A percentile compares a stretch with the other conserved stretches of the same genome.
Evolutionary conservation across 2,329 filamentous ascomycete genomes (phyloP).

Genomic region (Scedosporium minutisporum): DNA sequence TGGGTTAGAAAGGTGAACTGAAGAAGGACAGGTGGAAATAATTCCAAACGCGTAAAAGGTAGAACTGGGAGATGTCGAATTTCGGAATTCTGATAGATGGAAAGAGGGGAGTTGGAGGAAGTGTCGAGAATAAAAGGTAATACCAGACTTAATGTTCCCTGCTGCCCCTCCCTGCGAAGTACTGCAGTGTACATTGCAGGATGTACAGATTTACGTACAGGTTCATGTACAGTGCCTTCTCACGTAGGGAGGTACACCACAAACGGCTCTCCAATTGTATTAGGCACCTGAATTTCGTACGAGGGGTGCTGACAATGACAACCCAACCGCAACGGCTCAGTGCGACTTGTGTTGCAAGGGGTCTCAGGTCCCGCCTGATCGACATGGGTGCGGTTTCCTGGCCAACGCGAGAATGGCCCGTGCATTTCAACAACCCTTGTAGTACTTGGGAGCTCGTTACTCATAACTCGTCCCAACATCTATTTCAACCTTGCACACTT

Average conservation of each 20-base stretch:
- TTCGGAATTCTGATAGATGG: neutral
- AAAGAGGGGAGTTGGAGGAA: constrained; percentile 6
- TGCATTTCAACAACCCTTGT: neutral
- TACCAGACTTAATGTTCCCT: neutral
- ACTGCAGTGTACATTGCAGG: neutral
- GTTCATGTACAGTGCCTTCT: neutral
- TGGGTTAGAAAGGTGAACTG: constrained; percentile 14
- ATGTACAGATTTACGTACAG: neutral
- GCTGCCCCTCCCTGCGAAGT: neutral
- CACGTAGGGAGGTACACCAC: neutral
- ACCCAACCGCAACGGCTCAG: neutral
- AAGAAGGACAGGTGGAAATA: constrained; percentile 11
- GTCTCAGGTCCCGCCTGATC: constrained; percentile 8
- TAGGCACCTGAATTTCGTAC: too few relatives aligned
- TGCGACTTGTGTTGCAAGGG: neutral
- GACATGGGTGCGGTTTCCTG: constrained; percentile 1
- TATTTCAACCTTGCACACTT: neutral
- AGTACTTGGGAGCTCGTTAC: too few relatives aligned
- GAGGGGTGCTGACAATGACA: neutral
- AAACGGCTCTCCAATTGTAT: too few relatives aligned
- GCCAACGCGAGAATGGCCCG: constrained; percentile 3
- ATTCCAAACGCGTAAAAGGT: neutral
- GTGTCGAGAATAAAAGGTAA: constrained; percentile 1
- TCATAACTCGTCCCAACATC: neutral
- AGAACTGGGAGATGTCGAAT: constrained; percentile 1